phyloP scores from a whole-genome alignment of 2,329 filamentous ascomycete species.

The Fusarium fracticaudum region DNA sequence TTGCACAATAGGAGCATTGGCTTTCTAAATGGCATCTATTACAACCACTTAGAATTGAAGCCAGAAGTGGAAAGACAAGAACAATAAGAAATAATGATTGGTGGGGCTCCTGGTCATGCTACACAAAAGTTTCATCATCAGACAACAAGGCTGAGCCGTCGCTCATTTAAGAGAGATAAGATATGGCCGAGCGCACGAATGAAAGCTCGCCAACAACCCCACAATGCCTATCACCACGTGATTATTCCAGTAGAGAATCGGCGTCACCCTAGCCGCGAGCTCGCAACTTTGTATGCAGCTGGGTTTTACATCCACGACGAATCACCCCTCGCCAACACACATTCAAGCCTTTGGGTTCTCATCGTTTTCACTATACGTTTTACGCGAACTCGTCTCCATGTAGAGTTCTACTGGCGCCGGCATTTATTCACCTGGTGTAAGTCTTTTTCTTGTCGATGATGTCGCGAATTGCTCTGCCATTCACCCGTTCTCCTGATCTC shows the following conservation, averaged over 20 bases:
- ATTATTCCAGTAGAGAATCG: slow-evolving; percentile 46
- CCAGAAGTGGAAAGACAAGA: neutral
- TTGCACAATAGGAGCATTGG: neutral
- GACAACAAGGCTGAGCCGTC: slow-evolving; percentile 14
- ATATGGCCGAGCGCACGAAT: slow-evolving; percentile 19
- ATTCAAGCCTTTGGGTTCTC: slow-evolving; percentile 25
- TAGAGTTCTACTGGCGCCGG: slow-evolving; percentile 47
- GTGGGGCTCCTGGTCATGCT: neutral
- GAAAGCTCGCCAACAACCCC: neutral
- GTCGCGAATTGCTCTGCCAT: slow-evolving; percentile 39
- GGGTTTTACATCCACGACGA: slow-evolving; percentile 37
- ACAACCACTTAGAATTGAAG: neutral
- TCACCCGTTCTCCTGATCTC: slow-evolving; percentile 40
- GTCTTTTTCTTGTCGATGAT: slow-evolving; percentile 39
- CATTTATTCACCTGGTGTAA: slow-evolving; percentile 50
- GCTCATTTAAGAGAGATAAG: slow-evolving; percentile 17
- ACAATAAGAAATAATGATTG: neutral
- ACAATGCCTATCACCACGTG: slow-evolving; percentile 49
- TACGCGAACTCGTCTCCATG: slow-evolving; percentile 47
- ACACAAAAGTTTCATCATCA: slow-evolving; percentile 20
- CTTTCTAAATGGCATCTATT: neutral
- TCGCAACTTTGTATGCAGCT: slow-evolving; percentile 50
- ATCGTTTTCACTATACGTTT: slow-evolving; percentile 21
- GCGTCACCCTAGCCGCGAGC: slow-evolving; percentile 49
- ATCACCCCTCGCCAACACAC: slow-evolving; percentile 26